phyloP scores from a whole-genome alignment of 2,329 filamentous ascomycete genomes.

The Tolypocladium ovalisporum region DNA sequence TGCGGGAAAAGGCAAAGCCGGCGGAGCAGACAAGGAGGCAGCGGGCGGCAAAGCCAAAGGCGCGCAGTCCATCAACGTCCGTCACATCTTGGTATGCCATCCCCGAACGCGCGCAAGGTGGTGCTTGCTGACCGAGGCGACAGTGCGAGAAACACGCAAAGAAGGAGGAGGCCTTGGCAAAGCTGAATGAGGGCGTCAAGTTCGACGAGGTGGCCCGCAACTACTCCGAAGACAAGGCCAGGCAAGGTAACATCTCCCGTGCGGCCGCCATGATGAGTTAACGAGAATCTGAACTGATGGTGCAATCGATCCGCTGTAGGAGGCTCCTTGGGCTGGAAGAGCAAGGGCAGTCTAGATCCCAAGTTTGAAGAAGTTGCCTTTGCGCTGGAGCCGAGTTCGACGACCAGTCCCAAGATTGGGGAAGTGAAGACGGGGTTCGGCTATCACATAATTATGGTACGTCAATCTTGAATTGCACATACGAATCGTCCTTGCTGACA shows the following conservation, averaged over 20 bases:
- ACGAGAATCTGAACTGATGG: not conserved
- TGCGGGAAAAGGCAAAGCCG: slow-evolving; percentile 17
- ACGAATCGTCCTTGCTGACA: not conserved
- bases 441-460: slow-evolving; percentile 72
- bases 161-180: slow-evolving; percentile 64
- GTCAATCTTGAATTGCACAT: slow-evolving; percentile 1
- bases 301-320: slow-evolving; percentile 28
- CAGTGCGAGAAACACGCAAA: slow-evolving; percentile 66
- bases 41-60: slow-evolving; percentile 35
- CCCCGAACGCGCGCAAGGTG: not conserved
- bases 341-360: slow-evolving; percentile 52
- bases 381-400: slow-evolving; percentile 55
- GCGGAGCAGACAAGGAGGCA: slow-evolving; percentile 17
- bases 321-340: slow-evolving; percentile 64
- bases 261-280: not conserved
- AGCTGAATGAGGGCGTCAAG: slow-evolving; percentile 54
- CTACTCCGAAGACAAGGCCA: slow-evolving; percentile 68
- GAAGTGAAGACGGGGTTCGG: slow-evolving; percentile 67
- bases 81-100: slow-evolving; percentile 52
- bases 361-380: slow-evolving; percentile 67
- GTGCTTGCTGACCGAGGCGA: not conserved
- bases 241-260: slow-evolving; percentile 35
- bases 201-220: slow-evolving; percentile 66
- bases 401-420: slow-evolving; percentile 50
- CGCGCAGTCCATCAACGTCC: slow-evolving; percentile 60